Percentiles rank a stretch among this genome's conserved stretches.
Evolutionary conservation across 345 rosid genomes (phyloP).

Genomic region (Rhodamnia rubescens): DNA sequence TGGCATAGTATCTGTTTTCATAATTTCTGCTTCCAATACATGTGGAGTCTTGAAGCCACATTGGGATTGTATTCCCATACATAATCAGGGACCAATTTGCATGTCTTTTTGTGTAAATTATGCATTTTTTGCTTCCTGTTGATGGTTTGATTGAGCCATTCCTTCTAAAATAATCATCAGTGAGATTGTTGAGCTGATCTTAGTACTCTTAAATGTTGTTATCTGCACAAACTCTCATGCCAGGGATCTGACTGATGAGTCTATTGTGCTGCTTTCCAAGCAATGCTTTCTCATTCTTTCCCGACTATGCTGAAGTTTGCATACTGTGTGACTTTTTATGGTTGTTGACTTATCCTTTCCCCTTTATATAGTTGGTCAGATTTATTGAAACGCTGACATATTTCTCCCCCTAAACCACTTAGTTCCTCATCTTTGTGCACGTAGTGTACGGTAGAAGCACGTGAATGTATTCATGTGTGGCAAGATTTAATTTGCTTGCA

Average conservation of each 20-base stretch:
- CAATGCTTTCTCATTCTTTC: background rate
- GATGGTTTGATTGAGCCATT: background rate
- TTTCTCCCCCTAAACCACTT: background rate
- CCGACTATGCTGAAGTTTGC: background rate
- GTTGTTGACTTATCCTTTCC: background rate
- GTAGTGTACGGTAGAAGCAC: background rate
- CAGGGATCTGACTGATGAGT: background rate
- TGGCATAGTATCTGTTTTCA: background rate
- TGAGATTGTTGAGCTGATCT: background rate
- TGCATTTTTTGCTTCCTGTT: background rate
- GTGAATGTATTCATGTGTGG: background rate
- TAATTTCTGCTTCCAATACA: background rate
- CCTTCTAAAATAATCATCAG: background rate
- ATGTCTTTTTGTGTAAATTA: background rate
- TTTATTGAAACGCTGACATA: background rate
- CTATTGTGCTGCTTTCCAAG: background rate
- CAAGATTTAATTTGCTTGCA: background rate
- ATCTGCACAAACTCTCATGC: background rate
- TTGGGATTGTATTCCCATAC: background rate
- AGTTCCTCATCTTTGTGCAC: background rate
- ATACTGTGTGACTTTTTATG: background rate
- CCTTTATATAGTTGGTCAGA: background rate
- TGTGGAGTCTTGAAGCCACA: background rate
- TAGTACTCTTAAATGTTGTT: background rate
- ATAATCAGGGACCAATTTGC: background rate